Evolutionary conservation across 352 stramenopile genomes (phyloP).

Genomic region (Albugo candida): DNA sequence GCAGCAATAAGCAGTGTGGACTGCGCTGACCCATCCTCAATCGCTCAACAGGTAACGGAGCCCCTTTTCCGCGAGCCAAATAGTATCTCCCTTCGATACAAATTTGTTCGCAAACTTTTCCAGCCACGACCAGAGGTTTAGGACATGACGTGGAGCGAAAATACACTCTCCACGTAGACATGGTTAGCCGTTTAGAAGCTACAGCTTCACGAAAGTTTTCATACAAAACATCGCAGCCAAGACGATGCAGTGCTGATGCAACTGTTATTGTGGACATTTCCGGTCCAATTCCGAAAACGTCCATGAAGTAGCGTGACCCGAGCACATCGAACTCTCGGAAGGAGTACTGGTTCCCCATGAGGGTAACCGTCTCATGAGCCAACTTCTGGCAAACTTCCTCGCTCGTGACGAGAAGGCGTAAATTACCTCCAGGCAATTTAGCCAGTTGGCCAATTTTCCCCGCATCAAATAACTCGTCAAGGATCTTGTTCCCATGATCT

Average conservation of each 20-base stretch:
- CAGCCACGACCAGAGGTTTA: background rate
- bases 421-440: too few relatives aligned
- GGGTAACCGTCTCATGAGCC: background rate
- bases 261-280: background rate
- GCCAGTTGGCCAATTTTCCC: too few relatives aligned
- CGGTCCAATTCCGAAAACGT: slow-evolving; percentile 1
- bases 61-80: too few relatives aligned
- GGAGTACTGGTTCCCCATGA: background rate
- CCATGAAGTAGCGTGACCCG: slow-evolving; percentile 1
- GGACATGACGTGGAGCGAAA: background rate
- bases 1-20: too few relatives aligned
- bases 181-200: background rate
- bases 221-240: slow-evolving; percentile 5
- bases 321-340: slow-evolving; percentile 6
- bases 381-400: too few relatives aligned
- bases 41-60: too few relatives aligned
- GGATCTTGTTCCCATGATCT: too few relatives aligned
- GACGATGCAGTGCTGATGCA: too few relatives aligned
- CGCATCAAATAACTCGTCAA: too few relatives aligned
- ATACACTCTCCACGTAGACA: slow-evolving; percentile 2
- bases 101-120: slow-evolving; percentile 1
- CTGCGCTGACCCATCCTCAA: too few relatives aligned
- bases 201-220: slow-evolving; percentile 4
- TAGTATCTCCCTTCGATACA: too few relatives aligned
- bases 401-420: too few relatives aligned